Percentiles rank a stretch among this genome's conserved stretches.
phyloP scores from a whole-genome alignment of 208 protist genomes.

The Phytomonas francai region DNA sequence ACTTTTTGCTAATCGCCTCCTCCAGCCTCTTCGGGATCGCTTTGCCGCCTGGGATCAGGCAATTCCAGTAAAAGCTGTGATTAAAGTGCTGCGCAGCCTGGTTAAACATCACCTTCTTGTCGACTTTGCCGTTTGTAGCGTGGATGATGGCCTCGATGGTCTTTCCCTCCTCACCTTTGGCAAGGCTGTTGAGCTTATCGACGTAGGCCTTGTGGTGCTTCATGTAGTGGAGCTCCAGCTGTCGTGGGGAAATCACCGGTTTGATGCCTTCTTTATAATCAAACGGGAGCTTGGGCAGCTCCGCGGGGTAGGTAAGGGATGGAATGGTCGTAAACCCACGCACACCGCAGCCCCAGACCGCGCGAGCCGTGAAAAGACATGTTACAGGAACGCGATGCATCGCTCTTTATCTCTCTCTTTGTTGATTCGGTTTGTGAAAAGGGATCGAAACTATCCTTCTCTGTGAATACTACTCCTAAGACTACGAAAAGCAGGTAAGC shows the following conservation, averaged over 20 bases:
- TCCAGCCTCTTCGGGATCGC: constrained; percentile 61
- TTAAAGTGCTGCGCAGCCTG: constrained; percentile 92
- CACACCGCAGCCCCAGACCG: constrained; percentile 8
- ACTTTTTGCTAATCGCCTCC: constrained; percentile 55
- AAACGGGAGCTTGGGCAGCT: constrained; percentile 63
- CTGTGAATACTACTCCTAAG: too few relatives aligned
- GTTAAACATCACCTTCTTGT: constrained; percentile 83
- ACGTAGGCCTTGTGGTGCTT: constrained; percentile 93
- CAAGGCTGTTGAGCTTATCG: constrained; percentile 86
- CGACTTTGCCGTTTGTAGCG: constrained; percentile 24
- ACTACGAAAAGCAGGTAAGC: too few relatives aligned
- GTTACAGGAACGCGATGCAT: constrained; percentile 9
- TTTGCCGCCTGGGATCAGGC: constrained; percentile 59
- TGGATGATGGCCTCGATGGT: constrained; percentile 78
- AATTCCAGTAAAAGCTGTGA: constrained; percentile 89
- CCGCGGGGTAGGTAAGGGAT: constrained; percentile 54
- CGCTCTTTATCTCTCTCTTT: constrained; percentile 19
- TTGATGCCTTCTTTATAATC: constrained; percentile 62
- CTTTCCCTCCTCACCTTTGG: constrained; percentile 58
- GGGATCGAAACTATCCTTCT: too few relatives aligned
- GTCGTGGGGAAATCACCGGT: constrained; percentile 68
- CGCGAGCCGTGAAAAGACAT: constrained; percentile 2
- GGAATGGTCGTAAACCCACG: constrained; percentile 47
- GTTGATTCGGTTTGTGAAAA: too few relatives aligned
- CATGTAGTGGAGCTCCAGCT: constrained; percentile 89